Base-by-base conservation (phyloP, 352 stramenopile species). In the Globisporangium radiosum region DNA sequence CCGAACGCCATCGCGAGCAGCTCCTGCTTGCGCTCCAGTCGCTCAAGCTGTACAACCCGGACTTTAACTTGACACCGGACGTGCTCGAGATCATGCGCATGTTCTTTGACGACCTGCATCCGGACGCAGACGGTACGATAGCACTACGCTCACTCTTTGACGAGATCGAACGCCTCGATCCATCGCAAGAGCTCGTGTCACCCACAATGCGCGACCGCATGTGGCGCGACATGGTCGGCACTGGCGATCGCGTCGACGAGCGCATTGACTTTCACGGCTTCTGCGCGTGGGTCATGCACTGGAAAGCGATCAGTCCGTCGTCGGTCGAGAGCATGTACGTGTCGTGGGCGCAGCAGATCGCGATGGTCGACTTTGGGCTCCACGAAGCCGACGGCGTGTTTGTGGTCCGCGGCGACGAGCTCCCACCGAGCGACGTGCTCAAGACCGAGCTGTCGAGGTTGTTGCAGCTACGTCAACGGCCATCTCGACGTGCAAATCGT, bases 1-100 rank as follows among this genome's bases (percentile, higher is more conserved):
- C 47, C 33, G 10, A 33, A 15, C 60, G 54, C 17, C 54, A 64
- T 10, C 52, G 36, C 38, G 38, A 56, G 40, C 75, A 77, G 52
- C 57, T 88, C 33, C 69, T 68, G 37, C 69, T 70, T 52, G 77
- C 79, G 51, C 72, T 91, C 40, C 72, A 83, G 54, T 82, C 82
- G 60, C 72, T 91, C 51, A 67, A 79, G 50, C 59, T 74, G 69
- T 94, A 92, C 75, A 94, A 94, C 60, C 85, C 85, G 37, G 76
- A 92, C 64, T 94, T 94, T 54, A 65, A 74, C 0, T 55, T 94
- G n/a, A 94, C 85, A 50, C 76, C 80, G 7, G 81, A 94, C 45
- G 85, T 94, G 51, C 62, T 91, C 36, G 77, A 79, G 57, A 90
- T 94, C 66, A 81, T 94, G 75, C 80, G 78, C 52, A 71, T 75